These are phyloP conservation scores for Dillenia turbinata DNA, from an alignment of 164 flowering plant genomes.

Conservation along the genomic window DNA sequence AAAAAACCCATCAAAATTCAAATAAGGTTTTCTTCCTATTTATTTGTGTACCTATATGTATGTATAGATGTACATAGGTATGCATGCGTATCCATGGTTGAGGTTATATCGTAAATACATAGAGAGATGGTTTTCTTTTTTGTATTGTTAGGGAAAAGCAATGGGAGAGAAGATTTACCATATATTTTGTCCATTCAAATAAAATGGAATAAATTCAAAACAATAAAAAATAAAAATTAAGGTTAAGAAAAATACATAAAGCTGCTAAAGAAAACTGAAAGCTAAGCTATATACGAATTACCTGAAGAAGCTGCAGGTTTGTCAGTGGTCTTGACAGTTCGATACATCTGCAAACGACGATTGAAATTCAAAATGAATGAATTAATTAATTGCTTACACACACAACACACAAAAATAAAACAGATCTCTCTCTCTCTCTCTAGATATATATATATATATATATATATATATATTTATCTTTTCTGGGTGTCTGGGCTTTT, in stretches of 20 bases:
- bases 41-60: background rate
- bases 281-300: too few species aligned
- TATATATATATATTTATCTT: background rate
- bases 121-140: background rate
- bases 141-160: background rate
- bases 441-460: too few species aligned
- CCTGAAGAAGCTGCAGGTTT: constrained; percentile 75
- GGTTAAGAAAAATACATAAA: too few species aligned
- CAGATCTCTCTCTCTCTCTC: constrained; percentile 1
- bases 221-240: too few species aligned
- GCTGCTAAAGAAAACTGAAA: too few species aligned
- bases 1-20: constrained; percentile 7
- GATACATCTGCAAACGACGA: constrained; percentile 55
- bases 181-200: too few species aligned
- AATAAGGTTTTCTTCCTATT: background rate
- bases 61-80: constrained; percentile 4
- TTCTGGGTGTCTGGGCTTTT: constrained; percentile 6
- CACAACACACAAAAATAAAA: background rate
- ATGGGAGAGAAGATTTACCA: constrained; percentile 8
- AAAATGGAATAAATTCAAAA: too few species aligned
- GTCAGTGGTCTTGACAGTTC: constrained; percentile 83
- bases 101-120: background rate
- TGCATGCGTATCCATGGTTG: background rate
- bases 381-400: too few species aligned
- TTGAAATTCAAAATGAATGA: too few species aligned